Evolutionary conservation across 2,329 filamentous ascomycete genomes (phyloP).

Genomic region (Penicillium sp.): DNA sequence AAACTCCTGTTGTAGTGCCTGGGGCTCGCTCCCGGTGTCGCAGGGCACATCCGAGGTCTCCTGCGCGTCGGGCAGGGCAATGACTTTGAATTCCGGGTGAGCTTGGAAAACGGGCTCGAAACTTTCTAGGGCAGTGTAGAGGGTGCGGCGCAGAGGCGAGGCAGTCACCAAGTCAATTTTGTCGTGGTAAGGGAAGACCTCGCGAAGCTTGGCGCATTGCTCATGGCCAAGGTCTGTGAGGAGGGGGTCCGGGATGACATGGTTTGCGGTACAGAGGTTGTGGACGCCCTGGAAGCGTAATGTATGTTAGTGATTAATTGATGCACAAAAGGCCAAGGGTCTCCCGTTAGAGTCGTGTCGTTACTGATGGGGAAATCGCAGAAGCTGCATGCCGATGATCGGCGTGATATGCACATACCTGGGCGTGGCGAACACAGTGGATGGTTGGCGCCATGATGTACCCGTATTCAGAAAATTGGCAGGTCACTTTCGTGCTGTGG

Average conservation of each 20-base stretch:
- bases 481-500: background rate
- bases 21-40: conserved; percentile 66
- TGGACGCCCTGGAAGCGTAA: conserved; percentile 66
- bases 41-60: conserved; percentile 74
- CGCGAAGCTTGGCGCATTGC: conserved; percentile 67
- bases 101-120: conserved; percentile 60
- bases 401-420: conserved; percentile 33
- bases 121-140: conserved; percentile 71
- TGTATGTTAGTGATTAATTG: conserved; percentile 8
- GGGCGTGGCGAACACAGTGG: conserved; percentile 49
- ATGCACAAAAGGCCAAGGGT: background rate
- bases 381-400: background rate
- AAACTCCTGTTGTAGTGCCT: conserved; percentile 61
- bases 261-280: conserved; percentile 71
- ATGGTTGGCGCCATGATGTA: conserved; percentile 43
- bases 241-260: conserved; percentile 71
- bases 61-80: conserved; percentile 73
- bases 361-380: background rate
- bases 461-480: background rate
- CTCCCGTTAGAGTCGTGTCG: background rate
- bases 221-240: conserved; percentile 73
- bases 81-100: conserved; percentile 52
- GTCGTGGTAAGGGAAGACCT: conserved; percentile 64
- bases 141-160: conserved; percentile 76
- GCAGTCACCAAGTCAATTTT: conserved; percentile 69